These are phyloP conservation scores for Fagopyrum homotropicum DNA, from an alignment of 148 eudicot genomes.

Conservation along the genomic window DNA sequence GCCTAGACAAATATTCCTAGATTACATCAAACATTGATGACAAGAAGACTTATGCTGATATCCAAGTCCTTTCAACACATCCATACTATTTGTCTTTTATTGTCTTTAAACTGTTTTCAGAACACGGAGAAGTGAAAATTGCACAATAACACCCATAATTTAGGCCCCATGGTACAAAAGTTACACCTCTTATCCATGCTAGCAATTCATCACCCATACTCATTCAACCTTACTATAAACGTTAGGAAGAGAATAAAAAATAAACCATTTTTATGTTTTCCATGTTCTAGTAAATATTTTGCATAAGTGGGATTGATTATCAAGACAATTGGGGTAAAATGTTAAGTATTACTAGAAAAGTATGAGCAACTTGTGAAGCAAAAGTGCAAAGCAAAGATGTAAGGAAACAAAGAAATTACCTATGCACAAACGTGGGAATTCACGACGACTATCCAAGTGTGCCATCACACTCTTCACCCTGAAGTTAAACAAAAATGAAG, in stretches of 20 bases:
- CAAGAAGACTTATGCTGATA: too few species aligned
- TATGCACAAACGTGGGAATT: slow-evolving; percentile 93
- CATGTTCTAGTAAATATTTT: background rate
- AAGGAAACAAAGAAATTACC: slow-evolving; percentile 32
- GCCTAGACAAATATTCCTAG: background rate
- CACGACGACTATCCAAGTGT: slow-evolving; percentile 79
- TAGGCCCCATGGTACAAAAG: too few species aligned
- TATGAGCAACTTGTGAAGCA: background rate
- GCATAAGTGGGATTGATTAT: background rate
- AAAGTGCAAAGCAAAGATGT: background rate
- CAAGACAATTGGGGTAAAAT: background rate
- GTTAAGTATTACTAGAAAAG: background rate
- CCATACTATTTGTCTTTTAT: too few species aligned
- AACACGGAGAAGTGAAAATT: too few species aligned
- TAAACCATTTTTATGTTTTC: background rate
- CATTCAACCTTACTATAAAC: background rate
- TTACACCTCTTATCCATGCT: too few species aligned
- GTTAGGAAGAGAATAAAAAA: background rate
- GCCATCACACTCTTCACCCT: slow-evolving; percentile 87
- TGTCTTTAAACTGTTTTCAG: too few species aligned
- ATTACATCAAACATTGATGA: background rate
- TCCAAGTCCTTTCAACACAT: too few species aligned
- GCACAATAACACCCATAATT: too few species aligned
- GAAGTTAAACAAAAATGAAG: background rate
- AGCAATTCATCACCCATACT: background rate